These are phyloP conservation scores for Berberis vulgaris DNA, from an alignment of 164 flowering plant species.

Conservation along the genomic window DNA sequence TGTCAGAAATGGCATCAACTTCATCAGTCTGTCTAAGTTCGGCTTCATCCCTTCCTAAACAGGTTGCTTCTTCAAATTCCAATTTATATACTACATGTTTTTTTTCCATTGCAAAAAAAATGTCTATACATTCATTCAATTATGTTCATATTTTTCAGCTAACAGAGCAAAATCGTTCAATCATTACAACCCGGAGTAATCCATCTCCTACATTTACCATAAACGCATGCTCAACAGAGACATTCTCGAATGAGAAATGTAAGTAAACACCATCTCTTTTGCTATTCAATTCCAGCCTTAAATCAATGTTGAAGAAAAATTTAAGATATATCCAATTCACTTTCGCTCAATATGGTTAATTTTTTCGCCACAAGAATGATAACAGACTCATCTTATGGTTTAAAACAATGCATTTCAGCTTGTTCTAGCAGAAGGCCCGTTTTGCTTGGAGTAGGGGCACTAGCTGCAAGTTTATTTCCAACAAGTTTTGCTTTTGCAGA, in stretches of 20 bases:
- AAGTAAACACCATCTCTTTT: conserved; percentile 8
- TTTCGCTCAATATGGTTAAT: too few species aligned
- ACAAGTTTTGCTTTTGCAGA: conserved; percentile 42
- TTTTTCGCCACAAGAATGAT: too few species aligned
- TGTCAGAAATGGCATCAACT: conserved; percentile 27
- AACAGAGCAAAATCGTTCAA: conserved; percentile 10
- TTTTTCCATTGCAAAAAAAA: background rate
- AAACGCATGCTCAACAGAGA: conserved; percentile 20
- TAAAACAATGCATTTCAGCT: conserved; percentile 23
- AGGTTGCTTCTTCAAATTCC: conserved; percentile 13
- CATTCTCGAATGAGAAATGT: conserved; percentile 26
- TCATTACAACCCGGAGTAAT: conserved; percentile 10
- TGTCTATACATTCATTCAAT: too few species aligned
- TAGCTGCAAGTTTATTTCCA: conserved; percentile 35
- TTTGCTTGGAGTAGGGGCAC: conserved; percentile 48
- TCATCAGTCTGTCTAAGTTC: conserved; percentile 29
- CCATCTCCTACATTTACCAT: conserved; percentile 10
- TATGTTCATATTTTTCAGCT: conserved; percentile 9
- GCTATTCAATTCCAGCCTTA: background rate
- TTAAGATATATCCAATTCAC: too few species aligned
- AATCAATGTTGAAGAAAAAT: background rate
- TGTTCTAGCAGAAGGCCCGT: conserved; percentile 39
- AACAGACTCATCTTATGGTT: background rate
- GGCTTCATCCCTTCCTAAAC: conserved; percentile 24
- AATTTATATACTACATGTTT: background rate